These are phyloP conservation scores for Nigrograna mackinnonii DNA, from an alignment of 2,329 filamentous ascomycete species.

Conservation along the genomic window DNA sequence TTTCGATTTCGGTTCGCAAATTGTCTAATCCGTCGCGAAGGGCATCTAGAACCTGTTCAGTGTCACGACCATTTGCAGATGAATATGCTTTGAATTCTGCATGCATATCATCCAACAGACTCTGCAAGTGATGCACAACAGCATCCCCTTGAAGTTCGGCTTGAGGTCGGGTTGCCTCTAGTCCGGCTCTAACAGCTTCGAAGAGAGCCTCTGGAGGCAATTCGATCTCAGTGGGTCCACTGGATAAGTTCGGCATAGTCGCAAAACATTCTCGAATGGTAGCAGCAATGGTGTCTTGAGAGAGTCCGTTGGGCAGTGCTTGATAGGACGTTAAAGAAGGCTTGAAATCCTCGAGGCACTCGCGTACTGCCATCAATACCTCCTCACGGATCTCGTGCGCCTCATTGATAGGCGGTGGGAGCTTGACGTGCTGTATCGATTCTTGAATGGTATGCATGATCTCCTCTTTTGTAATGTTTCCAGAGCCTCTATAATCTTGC, in stretches of 20 bases:
- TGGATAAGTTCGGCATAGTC: conserved; percentile 55
- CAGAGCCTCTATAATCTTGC: conserved; percentile 67
- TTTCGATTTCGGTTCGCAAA: conserved; percentile 78
- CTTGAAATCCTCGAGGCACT: conserved; percentile 85
- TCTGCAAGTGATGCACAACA: conserved; percentile 63
- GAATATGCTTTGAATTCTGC: conserved; percentile 77
- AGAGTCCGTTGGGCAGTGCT: conserved; percentile 48
- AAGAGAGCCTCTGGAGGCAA: conserved; percentile 58
- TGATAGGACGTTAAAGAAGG: conserved; percentile 44
- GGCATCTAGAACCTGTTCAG: conserved; percentile 85
- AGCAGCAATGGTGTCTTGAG: conserved; percentile 58
- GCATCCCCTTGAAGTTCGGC: conserved; percentile 60
- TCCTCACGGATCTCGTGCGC: conserved; percentile 77
- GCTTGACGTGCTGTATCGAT: conserved; percentile 78
- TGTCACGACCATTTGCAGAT: conserved; percentile 76
- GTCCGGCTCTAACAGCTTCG: conserved; percentile 59
- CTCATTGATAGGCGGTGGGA: conserved; percentile 72
- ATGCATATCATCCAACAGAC: conserved; percentile 64
- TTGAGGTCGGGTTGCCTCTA: conserved; percentile 57
- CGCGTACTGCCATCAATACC: conserved; percentile 79
- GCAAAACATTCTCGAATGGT: conserved; percentile 61
- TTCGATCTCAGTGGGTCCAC: conserved; percentile 46
- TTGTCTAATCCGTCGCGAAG: conserved; percentile 86
- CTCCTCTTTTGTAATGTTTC: conserved; percentile 76
- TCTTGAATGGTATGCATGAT: conserved; percentile 85